Evolutionary conservation across 2,329 filamentous ascomycete genomes (phyloP), one percentile per base, ranked within the genome.

Genomic region (Magnaporthiopsis poae): DNA sequence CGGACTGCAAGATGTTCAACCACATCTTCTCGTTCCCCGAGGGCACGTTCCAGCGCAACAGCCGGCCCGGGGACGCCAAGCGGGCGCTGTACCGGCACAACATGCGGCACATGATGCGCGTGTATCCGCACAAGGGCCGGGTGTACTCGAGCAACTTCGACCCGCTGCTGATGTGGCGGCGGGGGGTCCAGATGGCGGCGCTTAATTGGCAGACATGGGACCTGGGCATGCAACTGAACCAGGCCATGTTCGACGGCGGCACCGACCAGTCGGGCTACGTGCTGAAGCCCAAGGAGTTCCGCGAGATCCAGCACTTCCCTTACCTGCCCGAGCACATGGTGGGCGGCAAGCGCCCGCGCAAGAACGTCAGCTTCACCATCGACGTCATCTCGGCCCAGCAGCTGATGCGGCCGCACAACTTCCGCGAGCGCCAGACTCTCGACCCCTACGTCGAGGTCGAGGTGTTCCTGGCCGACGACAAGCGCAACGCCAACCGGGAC

Each of bases 171-270:
- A 96, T 95, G 75, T 99, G 95, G 95, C 88, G 94, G 65, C 88
- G 92, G 61, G 95, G 95, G 39, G 95, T 97, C 25, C 95, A 99
- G 78, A 98, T 99, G 94, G 92, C 90, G 18, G 95, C 95, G 0
- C 82, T 98, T 69, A 99, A 99, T 78, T 98, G 95, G 94, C 95
- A 99, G 78, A 98, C 93, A 0, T 97, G 96, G 73, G 95, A 98
- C 74, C 83, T 96, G 25, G 92, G 93, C 62, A 95, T 97, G 86
- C 94, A 98, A 75, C 84, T 98, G 76, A 98, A 98, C 75, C 90
- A 95, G 71, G 95, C 95, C 73, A 98, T 99, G 95, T 99, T 97
- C 75, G 90, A 92, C 62, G 91, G 91, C 67, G 91, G 92, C 61
- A 88, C 85, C 15, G 95, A 97, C 77, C 86, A 88, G 66, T 91